Base-by-base conservation (phyloP, 2,329 filamentous ascomycete genomes). In the Paramyrothecium sp. region DNA sequence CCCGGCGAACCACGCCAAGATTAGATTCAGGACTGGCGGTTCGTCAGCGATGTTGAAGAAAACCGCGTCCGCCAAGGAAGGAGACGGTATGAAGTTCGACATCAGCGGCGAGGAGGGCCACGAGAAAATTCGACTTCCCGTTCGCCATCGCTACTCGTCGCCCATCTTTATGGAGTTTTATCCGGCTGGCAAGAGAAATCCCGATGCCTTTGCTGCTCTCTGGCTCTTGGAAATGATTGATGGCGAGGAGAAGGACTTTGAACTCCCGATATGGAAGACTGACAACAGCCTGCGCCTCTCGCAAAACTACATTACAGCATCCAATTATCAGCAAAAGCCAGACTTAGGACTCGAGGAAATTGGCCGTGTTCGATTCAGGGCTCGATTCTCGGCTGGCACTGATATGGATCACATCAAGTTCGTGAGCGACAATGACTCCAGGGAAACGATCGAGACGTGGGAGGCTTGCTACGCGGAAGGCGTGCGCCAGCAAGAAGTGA, bases 391-490 rank as follows among this genome's bases (percentile, higher is more conserved):
- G 62, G 88, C 93, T 0, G 94, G 94, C 16, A 96, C 91, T 52
- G 93, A 97, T 70, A 86, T 91, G 55, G 89, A 91, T 19, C 95
- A 98, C 69, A 83, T 91, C 62, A 81, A 81, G 2, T 97, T 97
- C 65, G 88, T 97, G 21, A 84, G 87, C 51, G 91, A 96, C 72
- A 97, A 96, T 67, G 88, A 96, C 69, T 89, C 89, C 1, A 88
- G 94, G 33, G 95, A 98, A 78, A 97, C 93, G 0, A 96, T 91
- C 62, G 94, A 98, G 75, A 90, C 89, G 0, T 98, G 93, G 92
- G 92, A 97, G 72, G 91, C 92, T 1, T 97, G 94, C 71, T 85
- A 89, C 46, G 87, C 92, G 0, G 93, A 98, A 72, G 94, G 94
- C 13, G 91, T 97, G 0, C 86, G 95, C 2, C 75, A 81, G 16